Percentiles rank a stretch among this genome's conserved stretches.
Evolutionary conservation across 345 rosid genomes (phyloP).

Genomic region (Brassica rapa): DNA sequence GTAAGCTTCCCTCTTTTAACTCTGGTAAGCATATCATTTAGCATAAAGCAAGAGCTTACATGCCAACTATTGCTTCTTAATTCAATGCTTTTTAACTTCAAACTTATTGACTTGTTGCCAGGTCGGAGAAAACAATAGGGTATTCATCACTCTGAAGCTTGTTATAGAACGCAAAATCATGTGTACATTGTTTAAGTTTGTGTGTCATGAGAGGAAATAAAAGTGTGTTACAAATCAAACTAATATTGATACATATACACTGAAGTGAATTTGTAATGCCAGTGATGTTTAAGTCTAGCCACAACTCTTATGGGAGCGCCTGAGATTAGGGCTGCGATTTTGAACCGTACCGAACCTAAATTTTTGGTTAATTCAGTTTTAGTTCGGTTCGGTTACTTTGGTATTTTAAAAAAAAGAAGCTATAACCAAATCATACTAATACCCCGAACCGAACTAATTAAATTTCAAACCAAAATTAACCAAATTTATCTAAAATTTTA

Average conservation of each 20-base stretch:
- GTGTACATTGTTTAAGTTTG: neutral
- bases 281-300: conserved; percentile 10
- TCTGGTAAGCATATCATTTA: conserved; percentile 33
- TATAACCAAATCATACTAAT: no score
- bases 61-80: neutral
- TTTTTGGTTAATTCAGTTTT: no score
- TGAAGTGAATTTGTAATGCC: neutral
- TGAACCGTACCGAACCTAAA: no score
- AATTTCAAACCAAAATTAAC: no score
- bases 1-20: conserved; percentile 50
- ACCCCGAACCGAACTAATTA: no score
- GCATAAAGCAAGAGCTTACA: neutral
- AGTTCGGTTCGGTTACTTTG: no score
- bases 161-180: neutral
- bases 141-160: conserved; percentile 33
- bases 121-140: conserved; percentile 33
- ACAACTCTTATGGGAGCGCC: neutral
- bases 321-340: no score
- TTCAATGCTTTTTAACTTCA: neutral
- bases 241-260: neutral
- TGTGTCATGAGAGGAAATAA: conserved; percentile 18
- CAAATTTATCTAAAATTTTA: no score
- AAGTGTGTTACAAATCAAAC: neutral
- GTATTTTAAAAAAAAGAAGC: no score
- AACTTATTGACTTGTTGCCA: conserved; percentile 7